These are phyloP conservation scores for Trypanosomatidae sp. DNA, from an alignment of 208 protist genomes.

Conservation along the genomic window DNA sequence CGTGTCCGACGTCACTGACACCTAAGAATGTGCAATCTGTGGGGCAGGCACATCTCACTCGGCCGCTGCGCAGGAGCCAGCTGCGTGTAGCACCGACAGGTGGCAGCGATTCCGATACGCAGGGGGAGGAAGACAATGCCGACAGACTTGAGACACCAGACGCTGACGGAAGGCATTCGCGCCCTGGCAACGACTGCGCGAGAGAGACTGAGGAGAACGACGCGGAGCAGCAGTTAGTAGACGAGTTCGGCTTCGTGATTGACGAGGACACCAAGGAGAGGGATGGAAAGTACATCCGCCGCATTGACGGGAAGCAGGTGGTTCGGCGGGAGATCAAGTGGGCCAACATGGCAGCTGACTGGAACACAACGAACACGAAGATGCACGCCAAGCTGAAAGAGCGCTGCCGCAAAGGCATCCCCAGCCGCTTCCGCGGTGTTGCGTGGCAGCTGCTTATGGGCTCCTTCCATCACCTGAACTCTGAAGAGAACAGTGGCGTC, in stretches of 20 bases:
- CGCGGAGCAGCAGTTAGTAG: slow-evolving; percentile 75
- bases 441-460: slow-evolving; percentile 89
- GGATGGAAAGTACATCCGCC: slow-evolving; percentile 65
- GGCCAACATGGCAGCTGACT: slow-evolving; percentile 87
- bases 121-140: slow-evolving; percentile 8
- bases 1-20: slow-evolving; percentile 14
- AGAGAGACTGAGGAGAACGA: slow-evolving; percentile 36
- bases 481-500: slow-evolving; percentile 66
- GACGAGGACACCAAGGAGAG: slow-evolving; percentile 59
- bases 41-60: slow-evolving; percentile 22
- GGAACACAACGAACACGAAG: slow-evolving; percentile 69
- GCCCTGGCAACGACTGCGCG: slow-evolving; percentile 13
- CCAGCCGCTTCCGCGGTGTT: slow-evolving; percentile 68
- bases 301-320: slow-evolving; percentile 68
- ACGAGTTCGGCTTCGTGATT: slow-evolving; percentile 91
- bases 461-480: slow-evolving; percentile 71
- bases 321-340: slow-evolving; percentile 88
- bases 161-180: slow-evolving; percentile 1
- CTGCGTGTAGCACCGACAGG: slow-evolving; percentile 42
- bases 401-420: slow-evolving; percentile 91
- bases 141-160: slow-evolving; percentile 1
- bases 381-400: slow-evolving; percentile 85
- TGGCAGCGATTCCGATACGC: slow-evolving; percentile 56
- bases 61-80: slow-evolving; percentile 38
- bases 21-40: slow-evolving; percentile 17